phyloP scores from a whole-genome alignment of 1,284 basidiomycete genomes.

The Trametes sp. region DNA sequence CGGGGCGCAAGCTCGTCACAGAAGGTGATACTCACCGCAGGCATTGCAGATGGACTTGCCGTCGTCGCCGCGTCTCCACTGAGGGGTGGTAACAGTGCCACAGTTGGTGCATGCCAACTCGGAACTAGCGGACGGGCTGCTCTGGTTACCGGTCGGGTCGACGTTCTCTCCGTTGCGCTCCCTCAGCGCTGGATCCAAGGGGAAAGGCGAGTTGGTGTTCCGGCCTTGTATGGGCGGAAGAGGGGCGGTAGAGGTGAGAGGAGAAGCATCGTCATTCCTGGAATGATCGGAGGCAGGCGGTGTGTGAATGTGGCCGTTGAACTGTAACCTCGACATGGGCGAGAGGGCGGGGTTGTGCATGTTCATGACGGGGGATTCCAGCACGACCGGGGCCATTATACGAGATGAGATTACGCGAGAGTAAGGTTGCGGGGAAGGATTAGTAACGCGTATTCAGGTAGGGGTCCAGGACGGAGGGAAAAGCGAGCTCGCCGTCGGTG shows the following conservation, averaged over 20 bases:
- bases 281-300: conserved; percentile 43
- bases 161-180: conserved; percentile 26
- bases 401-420: conserved; percentile 28
- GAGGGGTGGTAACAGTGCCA: conserved; percentile 76
- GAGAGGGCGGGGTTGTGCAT: conserved; percentile 41
- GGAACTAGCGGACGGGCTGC: conserved; percentile 31
- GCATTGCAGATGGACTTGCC: conserved; percentile 87
- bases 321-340: conserved; percentile 40
- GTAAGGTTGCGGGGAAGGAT: conserved; percentile 27
- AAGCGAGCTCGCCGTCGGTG: conserved; percentile 13
- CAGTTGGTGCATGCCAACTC: conserved; percentile 66
- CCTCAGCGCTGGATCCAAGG: conserved; percentile 38
- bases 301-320: conserved; percentile 43
- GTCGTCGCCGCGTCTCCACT: conserved; percentile 83
- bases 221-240: conserved; percentile 35
- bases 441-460: conserved; percentile 22
- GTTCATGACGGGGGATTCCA: conserved; percentile 41
- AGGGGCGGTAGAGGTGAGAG: conserved; percentile 38
- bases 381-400: conserved; percentile 42
- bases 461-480: conserved; percentile 2
- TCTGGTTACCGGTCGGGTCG: conserved; percentile 38
- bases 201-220: conserved; percentile 33
- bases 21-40: conserved; percentile 72
- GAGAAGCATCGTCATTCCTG: conserved; percentile 38
- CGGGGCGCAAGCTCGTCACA: conserved; percentile 38